Base-by-base conservation (phyloP, 768 basidiomycete species). In the Collybia sp. region DNA sequence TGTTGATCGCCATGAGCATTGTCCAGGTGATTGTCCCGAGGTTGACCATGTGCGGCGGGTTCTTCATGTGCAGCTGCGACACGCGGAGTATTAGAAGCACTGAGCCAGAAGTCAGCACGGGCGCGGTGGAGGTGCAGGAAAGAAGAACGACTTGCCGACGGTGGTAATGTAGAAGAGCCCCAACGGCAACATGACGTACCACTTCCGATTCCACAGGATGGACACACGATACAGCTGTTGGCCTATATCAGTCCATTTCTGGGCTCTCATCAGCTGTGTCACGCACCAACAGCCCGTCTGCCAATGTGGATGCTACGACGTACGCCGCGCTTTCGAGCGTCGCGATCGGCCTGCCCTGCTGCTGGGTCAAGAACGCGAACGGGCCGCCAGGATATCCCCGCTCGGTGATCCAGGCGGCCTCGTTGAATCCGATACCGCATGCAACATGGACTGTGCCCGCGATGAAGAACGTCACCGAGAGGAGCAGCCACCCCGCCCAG, bases 241-340 rank as follows among this genome's bases (percentile, higher is more conserved):
- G 25, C 25, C 25, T 25, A 25, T 8, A 8, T 25, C 25, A 25
- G 25, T 25, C 25, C n/a, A n/a, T n/a, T n/a, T 3, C 25, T 25
- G 25, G 25, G 8, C 4, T 4, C 3, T 25, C 25, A 8, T 8
- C 8, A 25, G 25, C 25, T 25, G 3, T 8, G 4, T 69, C 38
- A 46, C 66, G 39, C 43, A 74, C 73, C 51, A 74, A 57, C 36
- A 72, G 45, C 1, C 53, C 71, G 37, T 71, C 67, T 8, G 62
- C 61, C 53, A 71, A 50, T 12, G 69, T 55, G 11, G 69, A 67
- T 32, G 67, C 46, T n/a, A 61, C 15, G 16, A 58, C 49, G 12
- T 61, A 50, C 8, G 63, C 60, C 6, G 55, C 50, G 16, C 60
- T 56, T 13, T 53, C 57, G 2, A 57, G 37, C 1, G 54, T 57